These are phyloP conservation scores for Mycena galopus DNA, from an alignment of 768 basidiomycete genomes.

Conservation along the genomic window DNA sequence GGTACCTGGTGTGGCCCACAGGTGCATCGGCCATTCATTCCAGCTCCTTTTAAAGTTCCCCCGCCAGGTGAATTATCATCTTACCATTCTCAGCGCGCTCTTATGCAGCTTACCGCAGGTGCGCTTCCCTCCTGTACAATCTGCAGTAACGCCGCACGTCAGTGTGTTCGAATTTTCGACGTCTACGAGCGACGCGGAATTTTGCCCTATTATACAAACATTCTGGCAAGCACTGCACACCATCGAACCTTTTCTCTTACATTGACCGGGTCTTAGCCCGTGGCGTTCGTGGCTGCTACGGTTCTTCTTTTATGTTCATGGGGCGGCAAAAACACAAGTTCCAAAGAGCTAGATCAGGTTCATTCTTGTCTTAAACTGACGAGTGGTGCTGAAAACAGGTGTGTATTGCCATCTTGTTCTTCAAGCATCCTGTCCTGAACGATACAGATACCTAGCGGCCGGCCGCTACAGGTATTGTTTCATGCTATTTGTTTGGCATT, in stretches of 20 bases:
- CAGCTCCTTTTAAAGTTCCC: conserved; percentile 56
- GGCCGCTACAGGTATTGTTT: conserved; percentile 25
- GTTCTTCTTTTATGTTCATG: conserved; percentile 65
- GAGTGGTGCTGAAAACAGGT: conserved; percentile 10
- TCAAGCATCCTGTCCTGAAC: not conserved
- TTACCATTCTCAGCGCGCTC: not conserved
- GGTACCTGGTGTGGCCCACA: not conserved
- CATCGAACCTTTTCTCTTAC: not conserved
- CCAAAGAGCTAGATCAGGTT: conserved; percentile 58
- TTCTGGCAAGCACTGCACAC: conserved; percentile 29
- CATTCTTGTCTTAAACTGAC: conserved; percentile 52
- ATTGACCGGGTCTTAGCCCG: conserved; percentile 31
- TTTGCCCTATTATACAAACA: conserved; percentile 9
- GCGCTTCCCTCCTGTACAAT: conserved; percentile 72
- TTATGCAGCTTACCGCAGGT: conserved; percentile 1
- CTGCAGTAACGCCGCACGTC: conserved; percentile 78
- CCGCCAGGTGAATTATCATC: conserved; percentile 14
- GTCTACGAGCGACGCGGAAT: conserved; percentile 40
- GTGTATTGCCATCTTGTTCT: not conserved
- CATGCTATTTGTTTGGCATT: not conserved
- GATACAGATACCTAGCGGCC: conserved; percentile 15
- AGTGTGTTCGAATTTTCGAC: conserved; percentile 71
- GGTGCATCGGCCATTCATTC: conserved; percentile 75
- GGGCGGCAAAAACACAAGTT: conserved; percentile 51
- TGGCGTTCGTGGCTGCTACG: conserved; percentile 49